Percentiles rank a stretch among this genome's conserved stretches.
phyloP scores from a whole-genome alignment of 1,284 basidiomycete genomes.

The Sparassis latifolia region DNA sequence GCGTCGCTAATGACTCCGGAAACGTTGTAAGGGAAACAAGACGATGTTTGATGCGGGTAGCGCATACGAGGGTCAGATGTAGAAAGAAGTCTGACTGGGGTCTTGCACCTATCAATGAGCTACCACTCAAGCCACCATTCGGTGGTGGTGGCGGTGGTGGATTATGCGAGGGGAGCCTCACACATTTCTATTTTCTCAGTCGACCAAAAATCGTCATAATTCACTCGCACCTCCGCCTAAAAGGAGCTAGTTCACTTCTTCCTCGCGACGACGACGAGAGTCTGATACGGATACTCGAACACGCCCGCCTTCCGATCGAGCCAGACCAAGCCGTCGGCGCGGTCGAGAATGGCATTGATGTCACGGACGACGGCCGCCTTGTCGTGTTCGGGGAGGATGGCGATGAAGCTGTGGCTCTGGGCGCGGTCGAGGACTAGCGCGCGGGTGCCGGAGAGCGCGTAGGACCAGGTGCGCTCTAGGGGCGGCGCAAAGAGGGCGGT shows the following conservation, averaged over 20 bases:
- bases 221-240: no score
- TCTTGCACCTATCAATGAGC: no score
- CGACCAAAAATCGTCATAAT: no score
- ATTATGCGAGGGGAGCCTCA: no score
- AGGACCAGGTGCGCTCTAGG: slow-evolving; percentile 47
- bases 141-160: no score
- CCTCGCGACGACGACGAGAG: slow-evolving; percentile 34
- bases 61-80: no score
- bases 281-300: slow-evolving; percentile 53
- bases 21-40: no score
- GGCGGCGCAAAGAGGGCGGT: slow-evolving; percentile 43
- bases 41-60: no score
- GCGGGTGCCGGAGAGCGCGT: slow-evolving; percentile 40
- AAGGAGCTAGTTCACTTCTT: slow-evolving; percentile 27
- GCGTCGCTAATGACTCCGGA: no score
- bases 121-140: no score
- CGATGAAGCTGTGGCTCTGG: slow-evolving; percentile 69
- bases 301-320: slow-evolving; percentile 40
- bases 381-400: slow-evolving; percentile 47
- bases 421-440: slow-evolving; percentile 56
- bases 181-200: no score
- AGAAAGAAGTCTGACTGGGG: no score
- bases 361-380: slow-evolving; percentile 43
- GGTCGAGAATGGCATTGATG: slow-evolving; percentile 42
- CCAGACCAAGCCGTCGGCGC: slow-evolving; percentile 39